Evolutionary conservation across 331 rosid genomes (phyloP), one percentile per base, ranked within the genome.

Genomic region (Dryas integrifolia): DNA sequence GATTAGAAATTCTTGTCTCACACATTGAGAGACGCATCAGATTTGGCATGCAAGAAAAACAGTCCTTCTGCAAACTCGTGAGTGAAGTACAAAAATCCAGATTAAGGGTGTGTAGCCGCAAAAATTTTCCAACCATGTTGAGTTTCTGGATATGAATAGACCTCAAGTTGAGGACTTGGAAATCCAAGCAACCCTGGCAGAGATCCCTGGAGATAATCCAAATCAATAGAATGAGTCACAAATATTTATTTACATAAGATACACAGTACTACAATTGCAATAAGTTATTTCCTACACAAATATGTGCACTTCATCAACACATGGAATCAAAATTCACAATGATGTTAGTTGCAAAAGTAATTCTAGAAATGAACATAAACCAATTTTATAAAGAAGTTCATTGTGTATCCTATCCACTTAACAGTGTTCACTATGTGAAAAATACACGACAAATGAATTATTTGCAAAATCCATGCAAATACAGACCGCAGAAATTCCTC

Each of bases 11-110:
- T 76, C 58, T 76, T 43, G 80, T 76, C 56, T 69, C 75, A 44
- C 80, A 76, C 48, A 69, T 49, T 51, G 80, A 76, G 15, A 76
- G 80, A 26, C 35, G 35, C 61, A 5, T 48, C 61, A 76, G 21
- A 51, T 69, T 69, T 40, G 80, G 80, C 80, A 76, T 76, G 80
- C 64, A 43, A 9, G 75, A 69, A 65, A 76, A 76, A 59, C 70
- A 76, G 57, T 68, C 69, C 56, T 16, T 62, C 35, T 70, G 75
- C 48, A 76, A 50, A 70, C 70, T 69, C 43, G 75, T 15, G 18
- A 76, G 75, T 76, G 75, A 65, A 39, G 80, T 76, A 11, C 80
- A 76, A 59, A 69, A 76, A 39, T 76, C 75, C 7, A 76, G 65
- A 69, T 52, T 51, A 64, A 76, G 80, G 47, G 80, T 76, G 56